Conservation (phyloP, 352 stramenopile genomes). For the Thraustochytrium striatum region DNA sequence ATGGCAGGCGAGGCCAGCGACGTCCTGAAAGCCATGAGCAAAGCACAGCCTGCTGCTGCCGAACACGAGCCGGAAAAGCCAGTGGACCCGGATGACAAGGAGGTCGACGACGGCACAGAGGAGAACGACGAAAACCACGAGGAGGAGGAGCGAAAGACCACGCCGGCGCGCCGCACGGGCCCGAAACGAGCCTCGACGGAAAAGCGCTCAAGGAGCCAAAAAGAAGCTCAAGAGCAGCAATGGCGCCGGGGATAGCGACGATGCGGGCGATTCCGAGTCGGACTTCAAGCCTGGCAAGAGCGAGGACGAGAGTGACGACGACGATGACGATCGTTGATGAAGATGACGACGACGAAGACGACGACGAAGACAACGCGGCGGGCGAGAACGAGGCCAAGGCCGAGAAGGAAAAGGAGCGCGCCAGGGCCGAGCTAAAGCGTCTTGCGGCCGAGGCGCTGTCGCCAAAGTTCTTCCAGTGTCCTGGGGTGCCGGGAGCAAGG, state of each 20-base stretch:
- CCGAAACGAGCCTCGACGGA: no score
- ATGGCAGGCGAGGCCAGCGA: no score
- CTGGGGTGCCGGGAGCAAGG: conserved; percentile 31
- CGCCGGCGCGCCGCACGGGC: no score
- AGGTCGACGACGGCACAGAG: no score
- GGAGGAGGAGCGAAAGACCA: no score
- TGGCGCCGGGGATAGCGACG: conserved; percentile 64
- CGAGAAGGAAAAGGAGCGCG: conserved; percentile 35
- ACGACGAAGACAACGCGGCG: conserved; percentile 35
- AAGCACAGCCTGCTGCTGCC: no score
- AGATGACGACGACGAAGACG: conserved; percentile 57
- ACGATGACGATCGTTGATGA: conserved; percentile 29
- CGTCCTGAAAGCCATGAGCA: no score
- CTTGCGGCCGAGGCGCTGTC: no score
- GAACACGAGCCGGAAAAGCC: no score
- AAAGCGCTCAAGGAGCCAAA: no score
- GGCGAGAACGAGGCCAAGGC: conserved; percentile 49
- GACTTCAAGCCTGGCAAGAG: conserved; percentile 51
- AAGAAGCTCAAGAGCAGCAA: conserved; percentile 53
- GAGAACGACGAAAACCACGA: not conserved
- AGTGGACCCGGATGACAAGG: no score
- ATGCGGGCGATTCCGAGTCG: conserved; percentile 48
- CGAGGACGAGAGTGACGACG: conserved; percentile 51
- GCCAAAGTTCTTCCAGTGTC: not conserved
- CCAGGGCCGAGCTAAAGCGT: conserved; percentile 47